Evolutionary conservation across 116 monocot genomes (phyloP).

Genomic region (Trichopus zeylanicus): DNA sequence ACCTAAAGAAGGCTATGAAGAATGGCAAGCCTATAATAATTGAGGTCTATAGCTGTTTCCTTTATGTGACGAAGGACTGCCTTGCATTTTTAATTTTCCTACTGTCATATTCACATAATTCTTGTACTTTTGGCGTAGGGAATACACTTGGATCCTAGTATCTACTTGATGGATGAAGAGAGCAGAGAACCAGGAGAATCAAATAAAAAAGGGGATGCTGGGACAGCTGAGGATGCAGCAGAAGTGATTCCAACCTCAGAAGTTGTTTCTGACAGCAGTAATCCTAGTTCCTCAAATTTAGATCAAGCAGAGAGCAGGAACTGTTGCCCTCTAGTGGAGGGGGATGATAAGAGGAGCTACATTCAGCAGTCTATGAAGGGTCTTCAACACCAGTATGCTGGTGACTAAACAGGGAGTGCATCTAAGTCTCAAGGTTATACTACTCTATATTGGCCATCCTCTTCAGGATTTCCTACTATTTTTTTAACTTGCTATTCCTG

Average conservation of each 20-base stretch:
- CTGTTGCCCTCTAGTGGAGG: conserved; percentile 13
- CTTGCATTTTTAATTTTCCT: background rate
- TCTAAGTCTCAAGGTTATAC: background rate
- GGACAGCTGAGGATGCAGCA: conserved; percentile 6
- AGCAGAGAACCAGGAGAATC: conserved; percentile 31
- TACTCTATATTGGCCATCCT: too few species aligned
- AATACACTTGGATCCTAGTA: conserved; percentile 97
- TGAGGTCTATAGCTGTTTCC: conserved; percentile 42
- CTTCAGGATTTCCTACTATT: too few species aligned
- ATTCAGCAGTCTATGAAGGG: conserved; percentile 18
- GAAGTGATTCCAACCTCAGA: conserved; percentile 16
- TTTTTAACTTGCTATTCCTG: background rate
- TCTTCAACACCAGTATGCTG: conserved; percentile 11
- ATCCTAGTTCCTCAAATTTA: conserved; percentile 9
- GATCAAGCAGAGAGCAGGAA: conserved; percentile 14
- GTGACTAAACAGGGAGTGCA: conserved; percentile 12
- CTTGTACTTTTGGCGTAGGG: conserved; percentile 43
- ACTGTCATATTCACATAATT: too few species aligned
- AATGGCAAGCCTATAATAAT: conserved; percentile 99
- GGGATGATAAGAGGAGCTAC: too few species aligned
- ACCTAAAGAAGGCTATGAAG: conserved; percentile 99
- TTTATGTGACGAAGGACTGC: background rate
- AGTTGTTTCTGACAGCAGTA: too few species aligned
- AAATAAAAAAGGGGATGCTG: conserved; percentile 14
- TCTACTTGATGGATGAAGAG: conserved; percentile 94